These are phyloP conservation scores for Aspergillus niger DNA, from an alignment of 2,329 filamentous ascomycete species.

Conservation along the genomic window DNA sequence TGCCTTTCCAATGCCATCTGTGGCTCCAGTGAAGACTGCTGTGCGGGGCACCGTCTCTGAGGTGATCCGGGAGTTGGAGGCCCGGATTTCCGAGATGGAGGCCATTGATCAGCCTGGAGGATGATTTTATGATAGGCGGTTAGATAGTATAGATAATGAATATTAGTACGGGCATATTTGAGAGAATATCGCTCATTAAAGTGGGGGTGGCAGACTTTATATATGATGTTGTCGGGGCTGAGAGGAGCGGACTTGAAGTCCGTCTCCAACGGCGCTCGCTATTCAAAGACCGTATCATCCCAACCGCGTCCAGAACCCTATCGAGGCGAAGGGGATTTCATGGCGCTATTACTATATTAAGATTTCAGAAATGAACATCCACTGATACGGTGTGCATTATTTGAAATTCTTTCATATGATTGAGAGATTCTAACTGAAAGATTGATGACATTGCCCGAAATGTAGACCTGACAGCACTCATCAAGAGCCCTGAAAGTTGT, in stretches of 20 bases:
- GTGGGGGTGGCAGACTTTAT: not conserved
- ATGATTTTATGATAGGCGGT: not conserved
- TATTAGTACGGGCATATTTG: not conserved
- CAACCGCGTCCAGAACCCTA: not conserved
- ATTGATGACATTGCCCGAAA: no score
- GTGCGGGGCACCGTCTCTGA: not conserved
- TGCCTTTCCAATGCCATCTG: conserved; percentile 5
- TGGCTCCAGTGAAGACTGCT: conserved; percentile 1
- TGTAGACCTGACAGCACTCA: no score
- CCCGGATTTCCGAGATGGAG: not conserved
- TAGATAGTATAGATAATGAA: no score
- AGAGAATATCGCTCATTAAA: not conserved
- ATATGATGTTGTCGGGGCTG: not conserved
- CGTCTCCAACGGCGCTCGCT: not conserved
- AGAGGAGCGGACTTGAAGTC: not conserved
- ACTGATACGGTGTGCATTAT: no score
- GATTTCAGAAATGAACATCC: no score
- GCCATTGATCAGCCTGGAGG: not conserved
- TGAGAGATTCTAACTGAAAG: no score
- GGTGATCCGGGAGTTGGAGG: conserved; percentile 3
- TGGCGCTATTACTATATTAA: no score
- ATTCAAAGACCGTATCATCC: not conserved
- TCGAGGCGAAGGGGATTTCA: no score
- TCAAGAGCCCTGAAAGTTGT: no score
- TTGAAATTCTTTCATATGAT: no score